Percentiles rank a stretch among this genome's conserved stretches.
These are phyloP conservation scores for Persicaria tinctoria DNA, from an alignment of 148 eudicot species.

Conservation along the genomic window DNA sequence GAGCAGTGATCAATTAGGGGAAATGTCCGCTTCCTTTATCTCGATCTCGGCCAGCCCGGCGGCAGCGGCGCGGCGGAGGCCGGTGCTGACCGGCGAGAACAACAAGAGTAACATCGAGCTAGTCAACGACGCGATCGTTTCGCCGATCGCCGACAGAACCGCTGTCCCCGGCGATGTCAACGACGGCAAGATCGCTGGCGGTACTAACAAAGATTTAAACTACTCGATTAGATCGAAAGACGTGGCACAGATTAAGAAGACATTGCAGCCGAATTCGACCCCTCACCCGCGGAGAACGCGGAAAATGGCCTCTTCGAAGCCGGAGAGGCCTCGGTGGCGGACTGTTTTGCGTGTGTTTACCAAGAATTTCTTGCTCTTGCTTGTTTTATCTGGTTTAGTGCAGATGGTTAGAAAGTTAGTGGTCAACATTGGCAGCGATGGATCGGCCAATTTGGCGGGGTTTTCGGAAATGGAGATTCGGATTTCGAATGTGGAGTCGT, in stretches of 20 bases:
- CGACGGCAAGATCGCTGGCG: conserved; percentile 15
- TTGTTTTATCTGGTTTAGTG: conserved; percentile 42
- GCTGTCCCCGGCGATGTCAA: conserved; percentile 14
- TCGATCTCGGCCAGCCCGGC: conserved; percentile 58
- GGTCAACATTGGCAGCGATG: conserved; percentile 16
- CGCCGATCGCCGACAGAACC: conserved; percentile 10
- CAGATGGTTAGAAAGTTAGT: conserved; percentile 54
- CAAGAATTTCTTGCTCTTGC: conserved; percentile 53
- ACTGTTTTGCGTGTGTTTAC: conserved; percentile 44
- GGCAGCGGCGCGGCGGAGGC: conserved; percentile 42
- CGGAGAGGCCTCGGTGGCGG: conserved; percentile 44
- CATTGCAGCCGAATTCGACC: conserved; percentile 19
- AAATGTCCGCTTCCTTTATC: conserved; percentile 75
- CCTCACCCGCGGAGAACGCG: conserved; percentile 22
- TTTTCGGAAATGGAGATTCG: conserved; percentile 51
- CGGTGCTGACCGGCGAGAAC: conserved; percentile 32
- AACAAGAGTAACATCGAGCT: conserved; percentile 27
- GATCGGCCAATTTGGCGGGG: conserved; percentile 18
- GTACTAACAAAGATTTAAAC: conserved; percentile 33
- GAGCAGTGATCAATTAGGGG: neutral
- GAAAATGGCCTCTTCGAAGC: conserved; percentile 19
- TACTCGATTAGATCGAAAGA: conserved; percentile 39
- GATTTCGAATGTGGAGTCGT: conserved; percentile 50
- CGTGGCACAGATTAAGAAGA: conserved; percentile 19
- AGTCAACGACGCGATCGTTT: conserved; percentile 22